phyloP scores from a whole-genome alignment of 768 basidiomycete species.

The Pulveroboletus sp. region DNA sequence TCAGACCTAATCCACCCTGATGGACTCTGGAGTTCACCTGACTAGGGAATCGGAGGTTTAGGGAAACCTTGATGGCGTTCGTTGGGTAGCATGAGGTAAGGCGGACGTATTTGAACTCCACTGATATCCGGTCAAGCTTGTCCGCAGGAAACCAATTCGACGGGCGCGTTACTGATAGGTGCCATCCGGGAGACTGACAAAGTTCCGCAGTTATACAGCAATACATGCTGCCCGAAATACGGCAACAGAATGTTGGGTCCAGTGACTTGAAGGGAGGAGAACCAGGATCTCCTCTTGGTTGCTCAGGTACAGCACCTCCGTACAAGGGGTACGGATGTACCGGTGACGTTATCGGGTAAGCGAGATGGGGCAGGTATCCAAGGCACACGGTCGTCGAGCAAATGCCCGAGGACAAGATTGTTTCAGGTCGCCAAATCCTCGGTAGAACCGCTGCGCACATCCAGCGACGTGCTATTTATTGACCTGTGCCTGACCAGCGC shows the following conservation, averaged over 20 bases:
- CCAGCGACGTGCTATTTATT: background rate
- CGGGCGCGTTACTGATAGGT: background rate
- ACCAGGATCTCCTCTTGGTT: too few species aligned
- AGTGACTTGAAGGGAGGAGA: too few species aligned
- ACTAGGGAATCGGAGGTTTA: background rate
- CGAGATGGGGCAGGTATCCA: constrained; percentile 12
- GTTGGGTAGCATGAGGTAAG: background rate
- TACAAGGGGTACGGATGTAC: too few species aligned
- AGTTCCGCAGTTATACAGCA: background rate
- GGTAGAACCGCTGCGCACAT: background rate
- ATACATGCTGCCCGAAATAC: background rate
- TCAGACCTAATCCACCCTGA: background rate
- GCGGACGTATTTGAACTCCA: background rate
- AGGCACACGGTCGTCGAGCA: background rate
- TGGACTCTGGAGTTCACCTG: background rate
- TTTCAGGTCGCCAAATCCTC: constrained; percentile 13
- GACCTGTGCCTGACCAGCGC: background rate
- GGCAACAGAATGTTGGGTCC: too few species aligned
- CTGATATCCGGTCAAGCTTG: background rate
- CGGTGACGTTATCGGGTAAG: constrained; percentile 13
- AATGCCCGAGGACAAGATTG: background rate
- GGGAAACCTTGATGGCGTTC: background rate
- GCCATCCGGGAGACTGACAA: background rate
- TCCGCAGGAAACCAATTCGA: background rate
- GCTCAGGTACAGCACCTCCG: too few species aligned